Conservation (phyloP, 768 basidiomycete species). For the Suillus subaureus region DNA sequence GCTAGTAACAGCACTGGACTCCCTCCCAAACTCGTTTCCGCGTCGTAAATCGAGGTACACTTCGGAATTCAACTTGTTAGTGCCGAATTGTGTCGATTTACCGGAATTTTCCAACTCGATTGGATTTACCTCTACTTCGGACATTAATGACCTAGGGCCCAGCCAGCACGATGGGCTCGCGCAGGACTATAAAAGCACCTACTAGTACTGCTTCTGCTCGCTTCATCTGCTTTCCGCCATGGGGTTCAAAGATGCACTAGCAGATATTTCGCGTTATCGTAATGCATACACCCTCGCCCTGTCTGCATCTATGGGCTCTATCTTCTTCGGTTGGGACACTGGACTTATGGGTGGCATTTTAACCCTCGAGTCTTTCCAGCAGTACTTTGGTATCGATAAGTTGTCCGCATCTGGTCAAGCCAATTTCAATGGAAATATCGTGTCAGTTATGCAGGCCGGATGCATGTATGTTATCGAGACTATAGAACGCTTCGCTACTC, state of each 20-base stretch:
- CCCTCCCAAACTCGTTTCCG: too few relatives aligned
- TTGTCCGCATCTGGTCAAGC: conserved; percentile 36
- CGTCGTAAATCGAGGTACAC: too few relatives aligned
- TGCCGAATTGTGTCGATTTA: too few relatives aligned
- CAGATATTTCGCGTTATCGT: conserved; percentile 29
- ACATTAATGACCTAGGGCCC: not conserved
- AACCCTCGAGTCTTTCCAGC: conserved; percentile 42
- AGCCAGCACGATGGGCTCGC: not conserved
- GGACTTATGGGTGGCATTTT: conserved; percentile 48
- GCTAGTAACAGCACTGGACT: too few relatives aligned
- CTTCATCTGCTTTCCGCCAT: conserved; percentile 8
- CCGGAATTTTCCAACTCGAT: too few relatives aligned
- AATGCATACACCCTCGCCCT: conserved; percentile 44
- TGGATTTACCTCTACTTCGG: not conserved
- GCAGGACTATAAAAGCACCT: not conserved
- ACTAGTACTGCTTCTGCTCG: not conserved
- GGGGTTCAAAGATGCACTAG: conserved; percentile 24
- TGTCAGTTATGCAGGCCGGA: conserved; percentile 46
- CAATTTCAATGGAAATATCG: conserved; percentile 46
- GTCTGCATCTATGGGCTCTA: conserved; percentile 45
- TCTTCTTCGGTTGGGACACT: conserved; percentile 49
- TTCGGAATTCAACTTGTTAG: too few relatives aligned
- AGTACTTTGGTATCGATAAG: conserved; percentile 44
- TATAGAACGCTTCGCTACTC: not conserved
- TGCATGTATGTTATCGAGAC: conserved; percentile 38